Conservation (phyloP, 352 stramenopile genomes). For the Phytophthora citricola region DNA sequence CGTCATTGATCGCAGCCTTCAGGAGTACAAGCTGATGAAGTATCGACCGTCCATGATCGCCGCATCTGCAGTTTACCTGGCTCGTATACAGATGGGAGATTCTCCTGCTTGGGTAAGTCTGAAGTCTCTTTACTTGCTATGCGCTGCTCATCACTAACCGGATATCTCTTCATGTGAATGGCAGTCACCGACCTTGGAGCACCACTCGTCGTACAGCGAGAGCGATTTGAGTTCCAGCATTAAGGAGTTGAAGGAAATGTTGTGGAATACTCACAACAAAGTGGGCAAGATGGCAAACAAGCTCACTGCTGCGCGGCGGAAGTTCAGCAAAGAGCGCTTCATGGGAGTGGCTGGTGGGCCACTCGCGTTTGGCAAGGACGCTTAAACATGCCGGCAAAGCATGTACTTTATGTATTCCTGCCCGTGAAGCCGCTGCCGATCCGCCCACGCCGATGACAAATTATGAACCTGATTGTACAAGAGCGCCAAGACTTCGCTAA, state of each 20-base stretch:
- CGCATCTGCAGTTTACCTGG: constrained; percentile 97
- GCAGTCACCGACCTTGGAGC: constrained; percentile 71
- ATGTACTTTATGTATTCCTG: constrained; percentile 36
- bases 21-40: constrained; percentile 98
- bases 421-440: constrained; percentile 22
- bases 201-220: constrained; percentile 87
- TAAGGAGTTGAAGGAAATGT: constrained; percentile 81
- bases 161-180: constrained; percentile 6
- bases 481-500: constrained; percentile 25
- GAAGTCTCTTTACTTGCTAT: not conserved
- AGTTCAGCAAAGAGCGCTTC: constrained; percentile 88
- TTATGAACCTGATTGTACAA: constrained; percentile 51
- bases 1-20: constrained; percentile 97
- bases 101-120: constrained; percentile 76
- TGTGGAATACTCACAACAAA: constrained; percentile 75
- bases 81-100: constrained; percentile 83
- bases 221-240: constrained; percentile 60
- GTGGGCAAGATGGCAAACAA: constrained; percentile 75
- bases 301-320: constrained; percentile 81
- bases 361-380: constrained; percentile 55
- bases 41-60: constrained; percentile 98
- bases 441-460: constrained; percentile 23
- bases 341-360: constrained; percentile 73
- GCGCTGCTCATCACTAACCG: constrained; percentile 14
- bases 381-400: constrained; percentile 22